Evolutionary conservation across 2,329 filamentous ascomycete species (phyloP).

Genomic region (Colletotrichum cereale): DNA sequence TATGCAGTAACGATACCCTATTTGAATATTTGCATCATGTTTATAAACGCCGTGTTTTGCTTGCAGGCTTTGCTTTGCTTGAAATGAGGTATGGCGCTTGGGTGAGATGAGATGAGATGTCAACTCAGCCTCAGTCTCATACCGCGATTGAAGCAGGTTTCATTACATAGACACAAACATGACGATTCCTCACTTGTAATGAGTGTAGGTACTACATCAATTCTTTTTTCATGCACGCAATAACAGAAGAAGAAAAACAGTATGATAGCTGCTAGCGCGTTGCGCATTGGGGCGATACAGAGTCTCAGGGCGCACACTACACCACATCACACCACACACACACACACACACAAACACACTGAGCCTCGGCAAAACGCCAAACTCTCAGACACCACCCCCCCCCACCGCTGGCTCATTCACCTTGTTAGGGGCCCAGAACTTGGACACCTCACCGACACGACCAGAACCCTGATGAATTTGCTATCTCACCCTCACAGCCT

Average conservation of each 20-base stretch:
- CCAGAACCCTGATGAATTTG: slow-evolving; percentile 11
- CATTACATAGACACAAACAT: background rate
- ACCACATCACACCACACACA: too few relatives aligned
- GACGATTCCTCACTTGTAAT: background rate
- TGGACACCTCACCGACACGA: background rate
- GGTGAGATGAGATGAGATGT: slow-evolving; percentile 1
- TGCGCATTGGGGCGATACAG: background rate
- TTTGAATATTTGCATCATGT: too few relatives aligned
- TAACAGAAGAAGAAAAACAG: background rate
- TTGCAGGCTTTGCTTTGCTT: background rate
- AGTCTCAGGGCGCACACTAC: slow-evolving; percentile 30
- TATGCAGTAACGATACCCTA: slow-evolving; percentile 28
- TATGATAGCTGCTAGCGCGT: slow-evolving; percentile 1
- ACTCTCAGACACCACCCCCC: background rate
- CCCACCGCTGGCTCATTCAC: background rate
- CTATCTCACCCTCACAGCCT: background rate
- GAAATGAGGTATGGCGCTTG: background rate
- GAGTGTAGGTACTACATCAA: too few relatives aligned
- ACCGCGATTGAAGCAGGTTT: background rate
- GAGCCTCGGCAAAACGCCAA: slow-evolving; percentile 40
- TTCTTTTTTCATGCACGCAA: too few relatives aligned
- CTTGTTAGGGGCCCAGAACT: slow-evolving; percentile 7
- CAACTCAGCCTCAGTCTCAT: background rate
- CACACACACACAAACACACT: background rate
- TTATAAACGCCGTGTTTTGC: background rate